Percentiles rank a stretch among this genome's conserved stretches.
Evolutionary conservation across 2,329 filamentous ascomycete species (phyloP).

Genomic region (Neoscytalidium dimidiatum): DNA sequence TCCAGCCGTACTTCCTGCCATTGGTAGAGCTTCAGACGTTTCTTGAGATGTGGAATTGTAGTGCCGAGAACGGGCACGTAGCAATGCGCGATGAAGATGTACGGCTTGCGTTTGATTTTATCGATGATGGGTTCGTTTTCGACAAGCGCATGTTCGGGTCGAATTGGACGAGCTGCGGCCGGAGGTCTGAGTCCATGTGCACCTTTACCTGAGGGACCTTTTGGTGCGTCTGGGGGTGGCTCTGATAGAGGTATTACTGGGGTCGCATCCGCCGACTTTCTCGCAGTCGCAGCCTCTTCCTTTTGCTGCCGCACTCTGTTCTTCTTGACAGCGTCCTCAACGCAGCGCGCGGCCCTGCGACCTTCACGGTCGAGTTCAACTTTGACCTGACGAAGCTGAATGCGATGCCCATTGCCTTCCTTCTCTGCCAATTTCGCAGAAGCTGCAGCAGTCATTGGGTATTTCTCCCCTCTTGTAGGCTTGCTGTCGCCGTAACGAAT

Average conservation of each 20-base stretch:
- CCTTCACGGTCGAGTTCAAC: conserved; percentile 92
- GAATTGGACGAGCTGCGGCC: conserved; percentile 31
- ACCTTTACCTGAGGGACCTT: conserved; percentile 69
- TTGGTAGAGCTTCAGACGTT: conserved; percentile 78
- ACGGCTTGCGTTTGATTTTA: conserved; percentile 76
- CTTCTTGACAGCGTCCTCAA: conserved; percentile 72
- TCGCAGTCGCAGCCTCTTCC: conserved; percentile 38
- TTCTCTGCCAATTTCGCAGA: conserved; percentile 80
- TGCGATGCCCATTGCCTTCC: conserved; percentile 74
- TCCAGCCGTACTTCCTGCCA: conserved; percentile 84
- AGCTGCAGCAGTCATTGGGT: conserved; percentile 68
- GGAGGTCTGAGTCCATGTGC: conserved; percentile 33
- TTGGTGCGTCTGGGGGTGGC: conserved; percentile 82
- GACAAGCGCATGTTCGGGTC: conserved; percentile 55
- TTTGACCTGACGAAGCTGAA: conserved; percentile 74
- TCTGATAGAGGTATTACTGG: conserved; percentile 29
- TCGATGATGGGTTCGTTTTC: conserved; percentile 68
- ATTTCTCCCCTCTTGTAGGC: conserved; percentile 48
- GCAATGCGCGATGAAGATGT: conserved; percentile 84
- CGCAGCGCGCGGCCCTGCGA: conserved; percentile 74
- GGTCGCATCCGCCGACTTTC: conserved; percentile 26
- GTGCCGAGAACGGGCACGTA: conserved; percentile 85
- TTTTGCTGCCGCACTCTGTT: conserved; percentile 63
- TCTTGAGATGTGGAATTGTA: conserved; percentile 87
- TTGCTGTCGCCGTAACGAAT: conserved; percentile 80